Conservation (phyloP, 176 grass and related monocot species). For the Carex cristatella region DNA sequence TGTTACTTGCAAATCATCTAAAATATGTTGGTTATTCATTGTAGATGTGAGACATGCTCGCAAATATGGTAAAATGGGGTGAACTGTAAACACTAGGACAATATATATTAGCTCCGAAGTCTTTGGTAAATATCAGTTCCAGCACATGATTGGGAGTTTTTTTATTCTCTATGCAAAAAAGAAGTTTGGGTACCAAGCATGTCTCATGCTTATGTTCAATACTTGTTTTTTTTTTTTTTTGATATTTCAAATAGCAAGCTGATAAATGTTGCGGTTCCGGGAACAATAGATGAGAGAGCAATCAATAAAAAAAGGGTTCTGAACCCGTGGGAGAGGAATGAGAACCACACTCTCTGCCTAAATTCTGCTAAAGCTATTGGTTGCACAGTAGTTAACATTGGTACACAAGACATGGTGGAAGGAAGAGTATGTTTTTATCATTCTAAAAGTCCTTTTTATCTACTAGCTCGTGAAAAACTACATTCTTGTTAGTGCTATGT, state of each 20-base stretch:
- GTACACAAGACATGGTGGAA: conserved; percentile 96
- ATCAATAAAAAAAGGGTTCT: conserved; percentile 97
- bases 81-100: neutral
- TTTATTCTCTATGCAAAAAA: neutral
- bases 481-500: neutral
- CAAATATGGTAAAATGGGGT: conserved; percentile 7
- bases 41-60: neutral
- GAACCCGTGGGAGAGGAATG: conserved; percentile 98
- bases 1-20: neutral
- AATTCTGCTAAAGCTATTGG: conserved; percentile 99
- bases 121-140: conserved; percentile 1
- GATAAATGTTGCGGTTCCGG: conserved; percentile 96
- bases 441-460: neutral
- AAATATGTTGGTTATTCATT: neutral
- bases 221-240: conserved; percentile 18
- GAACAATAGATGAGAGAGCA: conserved; percentile 98
- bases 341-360: conserved; percentile 98
- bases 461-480: neutral
- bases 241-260: conserved; percentile 61
- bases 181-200: neutral
- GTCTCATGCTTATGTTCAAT: neutral
- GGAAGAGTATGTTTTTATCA: conserved; percentile 60
- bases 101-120: neutral
- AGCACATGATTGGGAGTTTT: neutral
- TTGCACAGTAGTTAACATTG: conserved; percentile 98